phyloP scores from a whole-genome alignment of 2,329 filamentous ascomycete genomes.

The Fusarium kyushuense region DNA sequence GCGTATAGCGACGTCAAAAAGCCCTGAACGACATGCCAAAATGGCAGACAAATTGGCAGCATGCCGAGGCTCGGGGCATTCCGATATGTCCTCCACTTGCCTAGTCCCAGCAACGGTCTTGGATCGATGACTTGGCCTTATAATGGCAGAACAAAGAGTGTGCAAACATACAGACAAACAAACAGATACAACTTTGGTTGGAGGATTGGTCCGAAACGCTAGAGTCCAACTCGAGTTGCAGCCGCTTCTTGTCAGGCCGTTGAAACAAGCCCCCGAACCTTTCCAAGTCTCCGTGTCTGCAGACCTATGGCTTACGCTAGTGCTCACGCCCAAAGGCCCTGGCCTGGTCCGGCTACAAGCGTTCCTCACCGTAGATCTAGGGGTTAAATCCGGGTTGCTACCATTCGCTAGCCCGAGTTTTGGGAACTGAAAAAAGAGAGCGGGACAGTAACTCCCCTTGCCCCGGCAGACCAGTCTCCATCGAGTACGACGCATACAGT shows the following conservation, averaged over 20 bases:
- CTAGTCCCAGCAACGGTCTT: neutral
- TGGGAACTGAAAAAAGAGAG: slow-evolving; percentile 39
- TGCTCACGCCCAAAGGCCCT: slow-evolving; percentile 33
- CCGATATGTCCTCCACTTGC: neutral
- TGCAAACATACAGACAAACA: slow-evolving; percentile 1
- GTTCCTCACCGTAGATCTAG: slow-evolving; percentile 41
- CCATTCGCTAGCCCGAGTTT: slow-evolving; percentile 43
- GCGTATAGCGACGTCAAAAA: slow-evolving; percentile 10
- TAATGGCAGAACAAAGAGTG: neutral
- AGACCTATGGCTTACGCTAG: slow-evolving; percentile 25
- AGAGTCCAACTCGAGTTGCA: slow-evolving; percentile 28
- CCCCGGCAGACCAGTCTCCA: slow-evolving; percentile 37
- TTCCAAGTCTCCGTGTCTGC: slow-evolving; percentile 19
- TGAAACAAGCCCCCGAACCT: slow-evolving; percentile 35
- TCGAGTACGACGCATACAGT: slow-evolving; percentile 23
- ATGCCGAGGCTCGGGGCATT: neutral
- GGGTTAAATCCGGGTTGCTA: slow-evolving; percentile 38
- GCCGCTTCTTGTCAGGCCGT: slow-evolving; percentile 38
- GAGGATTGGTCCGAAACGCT: slow-evolving; percentile 24
- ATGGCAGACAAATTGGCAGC: slow-evolving; percentile 6
- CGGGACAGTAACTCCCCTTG: slow-evolving; percentile 37
- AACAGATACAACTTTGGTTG: neutral
- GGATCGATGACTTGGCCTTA: neutral
- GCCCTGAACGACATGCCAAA: slow-evolving; percentile 3
- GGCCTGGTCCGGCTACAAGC: slow-evolving; percentile 41